A percentile compares a stretch with the other conserved stretches of the same genome.
Conservation (phyloP, 129 eudicot species). For the Arctium minus region DNA sequence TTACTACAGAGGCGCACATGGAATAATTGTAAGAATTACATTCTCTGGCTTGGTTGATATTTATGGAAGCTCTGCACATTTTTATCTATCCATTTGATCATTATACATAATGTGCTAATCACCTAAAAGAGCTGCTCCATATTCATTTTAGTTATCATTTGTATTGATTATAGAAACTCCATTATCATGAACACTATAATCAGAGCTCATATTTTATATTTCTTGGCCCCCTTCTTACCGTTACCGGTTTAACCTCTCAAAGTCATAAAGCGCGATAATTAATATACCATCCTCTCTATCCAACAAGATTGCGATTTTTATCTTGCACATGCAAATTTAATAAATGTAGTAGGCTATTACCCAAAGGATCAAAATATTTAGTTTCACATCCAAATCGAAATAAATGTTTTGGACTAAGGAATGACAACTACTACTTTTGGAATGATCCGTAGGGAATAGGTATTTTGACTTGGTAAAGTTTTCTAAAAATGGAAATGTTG, state of each 20-base stretch:
- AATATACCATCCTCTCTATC: neutral
- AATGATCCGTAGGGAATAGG: neutral
- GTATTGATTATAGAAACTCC: neutral
- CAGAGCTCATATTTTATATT: neutral
- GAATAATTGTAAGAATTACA: slow-evolving; percentile 70
- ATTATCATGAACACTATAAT: neutral
- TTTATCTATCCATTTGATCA: neutral
- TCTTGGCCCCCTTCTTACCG: neutral
- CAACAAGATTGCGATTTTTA: neutral
- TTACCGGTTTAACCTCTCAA: neutral
- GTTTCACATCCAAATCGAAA: neutral
- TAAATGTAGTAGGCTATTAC: neutral
- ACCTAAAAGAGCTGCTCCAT: neutral
- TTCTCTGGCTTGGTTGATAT: neutral
- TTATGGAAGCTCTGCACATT: neutral
- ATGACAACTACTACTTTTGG: neutral
- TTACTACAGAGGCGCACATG: slow-evolving; percentile 98
- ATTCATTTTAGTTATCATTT: neutral
- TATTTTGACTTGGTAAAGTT: slow-evolving; percentile 10
- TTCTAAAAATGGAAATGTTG: neutral
- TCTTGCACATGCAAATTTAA: neutral
- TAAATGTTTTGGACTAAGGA: neutral
- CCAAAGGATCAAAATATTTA: neutral
- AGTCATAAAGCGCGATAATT: neutral
- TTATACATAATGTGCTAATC: neutral